Evolutionary conservation across 1,284 basidiomycete genomes (phyloP), one percentile per base, ranked within the genome.

Genomic region (Puccinia coronata): DNA sequence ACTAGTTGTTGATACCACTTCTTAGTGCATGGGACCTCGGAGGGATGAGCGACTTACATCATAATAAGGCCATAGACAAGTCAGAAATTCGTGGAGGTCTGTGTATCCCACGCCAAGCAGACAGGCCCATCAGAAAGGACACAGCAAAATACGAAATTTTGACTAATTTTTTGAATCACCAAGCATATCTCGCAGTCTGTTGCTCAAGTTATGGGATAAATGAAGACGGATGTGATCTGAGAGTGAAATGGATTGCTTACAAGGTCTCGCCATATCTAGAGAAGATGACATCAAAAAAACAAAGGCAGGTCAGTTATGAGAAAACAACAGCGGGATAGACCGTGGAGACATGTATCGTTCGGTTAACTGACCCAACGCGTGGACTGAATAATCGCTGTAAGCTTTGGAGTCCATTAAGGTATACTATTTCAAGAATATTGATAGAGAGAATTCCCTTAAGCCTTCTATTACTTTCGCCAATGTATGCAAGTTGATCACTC

Each of bases 61-160:
- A 79, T 85, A 85, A 80, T 85, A 81, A 16, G 84, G 84, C 41
- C 83, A 85, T n/a, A 85, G 83, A 1, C 83, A 83, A 34, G 83
- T 82, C 47, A 85, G 88, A 84, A 97, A 94, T 84, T 93, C 91
- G 84, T 96, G 94, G 34, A 97, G 87, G 12, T 90, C 88, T 4
- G 94, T 51, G 23, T 1, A 34, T 25, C 28, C 23, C 36, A 39
- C 36, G 23, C n/a, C 61, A 41, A 59, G 36, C 43, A 43, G 6
- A 8, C 16, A 8, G 6, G 6, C 16, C 16, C 16, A 8, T 43
- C n/a, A 69, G 9, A 47, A 34, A 49, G 2, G 9, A 43, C 3
- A 28, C 9, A 41, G 39, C 18, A 28, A 47, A 6, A n/a, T 41
- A 41, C 5, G 34, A 41, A 51, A 67, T 11, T 14, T 69, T 47